These are phyloP conservation scores for Sphenostylis stenocarpa DNA, from an alignment of 306 rosid species.

Conservation along the genomic window DNA sequence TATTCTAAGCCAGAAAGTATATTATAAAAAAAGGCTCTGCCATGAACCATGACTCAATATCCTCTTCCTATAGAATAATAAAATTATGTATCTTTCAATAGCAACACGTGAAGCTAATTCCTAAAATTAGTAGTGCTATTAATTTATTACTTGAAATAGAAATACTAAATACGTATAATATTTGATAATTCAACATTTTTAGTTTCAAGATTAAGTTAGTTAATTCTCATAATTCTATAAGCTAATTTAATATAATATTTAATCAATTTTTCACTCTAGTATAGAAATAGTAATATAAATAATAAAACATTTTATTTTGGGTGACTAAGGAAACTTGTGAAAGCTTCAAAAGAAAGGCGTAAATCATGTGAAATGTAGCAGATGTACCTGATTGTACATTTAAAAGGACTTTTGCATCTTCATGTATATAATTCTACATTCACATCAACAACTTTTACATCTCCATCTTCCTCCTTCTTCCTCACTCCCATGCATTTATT, in stretches of 20 bases:
- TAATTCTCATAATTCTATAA: background rate
- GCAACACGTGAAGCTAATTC: background rate
- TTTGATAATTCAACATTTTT: too few species aligned
- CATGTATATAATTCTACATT: slow-evolving; percentile 1
- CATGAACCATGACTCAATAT: too few species aligned
- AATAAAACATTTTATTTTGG: slow-evolving; percentile 1
- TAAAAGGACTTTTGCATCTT: slow-evolving; percentile 35
- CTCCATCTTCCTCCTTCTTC: background rate
- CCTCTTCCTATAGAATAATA: background rate
- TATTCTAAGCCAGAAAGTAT: too few species aligned
- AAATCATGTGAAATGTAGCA: slow-evolving; percentile 73
- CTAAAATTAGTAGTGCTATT: too few species aligned
- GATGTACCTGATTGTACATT: slow-evolving; percentile 52
- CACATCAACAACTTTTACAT: background rate
- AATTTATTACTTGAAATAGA: too few species aligned
- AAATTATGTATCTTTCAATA: background rate
- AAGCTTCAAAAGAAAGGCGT: slow-evolving; percentile 54
- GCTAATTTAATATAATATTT: background rate
- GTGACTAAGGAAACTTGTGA: slow-evolving; percentile 60
- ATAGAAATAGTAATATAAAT: background rate
- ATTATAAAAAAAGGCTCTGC: too few species aligned
- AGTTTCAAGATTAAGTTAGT: background rate
- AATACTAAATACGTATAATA: too few species aligned
- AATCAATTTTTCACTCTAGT: too few species aligned
- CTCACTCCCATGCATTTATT: background rate